Evolutionary conservation across 805 yeast genomes (phyloP).

Genomic region (Alloascoidea africana): DNA sequence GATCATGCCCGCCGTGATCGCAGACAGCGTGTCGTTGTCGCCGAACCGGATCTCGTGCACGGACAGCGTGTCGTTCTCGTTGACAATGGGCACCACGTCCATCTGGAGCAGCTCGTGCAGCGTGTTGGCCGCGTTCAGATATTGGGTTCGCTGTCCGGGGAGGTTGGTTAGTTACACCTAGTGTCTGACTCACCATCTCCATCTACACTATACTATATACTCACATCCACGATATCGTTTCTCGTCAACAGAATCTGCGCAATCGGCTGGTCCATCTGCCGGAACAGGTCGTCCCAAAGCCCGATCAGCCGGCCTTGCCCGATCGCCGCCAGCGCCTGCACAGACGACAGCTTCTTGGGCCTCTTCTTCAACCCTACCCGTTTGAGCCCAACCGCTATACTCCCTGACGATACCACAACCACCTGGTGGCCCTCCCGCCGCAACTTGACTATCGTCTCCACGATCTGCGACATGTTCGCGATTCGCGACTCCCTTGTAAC

Average conservation of each 20-base stretch:
- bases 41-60: conserved; percentile 96
- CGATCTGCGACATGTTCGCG: conserved; percentile 82
- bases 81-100: conserved; percentile 92
- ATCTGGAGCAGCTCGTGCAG: conserved; percentile 61
- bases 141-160: too few species aligned
- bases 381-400: conserved; percentile 89
- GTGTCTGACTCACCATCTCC: too few species aligned
- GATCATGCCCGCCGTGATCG: conserved; percentile 91
- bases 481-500: conserved; percentile 75
- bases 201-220: too few species aligned
- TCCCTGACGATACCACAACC: conserved; percentile 87
- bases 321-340: conserved; percentile 90
- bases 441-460: conserved; percentile 74
- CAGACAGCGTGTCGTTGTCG: conserved; percentile 91
- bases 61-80: conserved; percentile 91
- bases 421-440: conserved; percentile 80
- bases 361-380: conserved; percentile 48
- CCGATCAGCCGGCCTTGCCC: conserved; percentile 92
- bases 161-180: too few species aligned
- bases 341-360: conserved; percentile 64
- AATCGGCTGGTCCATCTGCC: conserved; percentile 69
- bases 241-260: conserved; percentile 89
- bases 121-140: conserved; percentile 85
- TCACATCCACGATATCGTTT: conserved; percentile 81
- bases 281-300: conserved; percentile 78